Evolutionary conservation across 257 asterid genomes (phyloP).

Genomic region (Nicotiana knightiana): DNA sequence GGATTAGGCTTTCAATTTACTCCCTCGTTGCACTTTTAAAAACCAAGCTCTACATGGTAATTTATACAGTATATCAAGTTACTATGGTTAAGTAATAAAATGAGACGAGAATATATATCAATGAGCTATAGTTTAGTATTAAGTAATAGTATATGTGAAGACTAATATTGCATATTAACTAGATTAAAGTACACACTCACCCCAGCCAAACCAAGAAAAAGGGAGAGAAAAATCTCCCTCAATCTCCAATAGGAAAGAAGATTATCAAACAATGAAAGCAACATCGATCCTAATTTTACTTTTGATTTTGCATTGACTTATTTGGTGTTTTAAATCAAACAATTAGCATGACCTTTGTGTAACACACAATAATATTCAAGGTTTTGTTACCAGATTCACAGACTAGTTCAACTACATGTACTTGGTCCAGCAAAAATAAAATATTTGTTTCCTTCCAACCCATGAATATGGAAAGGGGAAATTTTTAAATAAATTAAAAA

Average conservation of each 20-base stretch:
- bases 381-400: slow-evolving; percentile 15
- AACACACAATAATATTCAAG: background rate
- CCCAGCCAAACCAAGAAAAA: background rate
- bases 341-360: slow-evolving; percentile 6
- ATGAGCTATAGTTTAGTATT: too few relatives aligned
- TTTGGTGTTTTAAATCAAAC: background rate
- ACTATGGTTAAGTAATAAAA: too few relatives aligned
- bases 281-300: background rate
- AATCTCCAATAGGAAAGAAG: background rate
- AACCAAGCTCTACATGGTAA: too few relatives aligned
- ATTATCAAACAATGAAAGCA: background rate
- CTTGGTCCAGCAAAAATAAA: background rate
- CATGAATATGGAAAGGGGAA: background rate
- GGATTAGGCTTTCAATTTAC: too few relatives aligned
- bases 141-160: too few relatives aligned
- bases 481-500: too few relatives aligned
- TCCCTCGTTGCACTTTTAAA: too few relatives aligned
- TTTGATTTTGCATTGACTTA: slow-evolving; percentile 12
- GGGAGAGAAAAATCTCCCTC: background rate
- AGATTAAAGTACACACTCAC: background rate
- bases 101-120: too few relatives aligned
- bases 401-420: slow-evolving; percentile 25
- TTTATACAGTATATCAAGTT: too few relatives aligned
- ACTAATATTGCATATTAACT: too few relatives aligned
- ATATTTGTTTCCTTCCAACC: background rate